Conservation (phyloP, 2,329 filamentous ascomycete species). For the Pestalotiopsis sp. region DNA sequence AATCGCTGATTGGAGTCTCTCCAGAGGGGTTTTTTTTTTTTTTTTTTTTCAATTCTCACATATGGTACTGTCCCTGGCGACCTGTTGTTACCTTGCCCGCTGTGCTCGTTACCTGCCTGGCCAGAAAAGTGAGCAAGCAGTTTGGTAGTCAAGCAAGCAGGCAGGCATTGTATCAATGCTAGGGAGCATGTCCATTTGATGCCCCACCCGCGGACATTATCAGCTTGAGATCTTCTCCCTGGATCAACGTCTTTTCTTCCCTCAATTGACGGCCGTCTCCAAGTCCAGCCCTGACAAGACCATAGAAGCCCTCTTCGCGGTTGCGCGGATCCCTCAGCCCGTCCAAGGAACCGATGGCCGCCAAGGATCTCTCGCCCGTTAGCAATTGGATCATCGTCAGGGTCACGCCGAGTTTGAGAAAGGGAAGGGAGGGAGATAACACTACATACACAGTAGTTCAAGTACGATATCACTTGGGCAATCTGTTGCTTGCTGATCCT, state of each 20-base stretch:
- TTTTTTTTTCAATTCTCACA: background rate
- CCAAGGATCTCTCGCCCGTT: background rate
- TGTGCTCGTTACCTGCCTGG: background rate
- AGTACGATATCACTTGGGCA: too few relatives aligned
- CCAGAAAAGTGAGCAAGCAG: background rate
- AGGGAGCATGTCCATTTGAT: background rate
- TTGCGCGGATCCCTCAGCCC: background rate
- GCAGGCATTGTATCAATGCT: background rate
- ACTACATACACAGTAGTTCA: background rate
- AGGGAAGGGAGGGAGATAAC: background rate
- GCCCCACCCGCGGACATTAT: conserved; percentile 1
- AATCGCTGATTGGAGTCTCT: background rate
- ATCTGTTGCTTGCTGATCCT: too few relatives aligned
- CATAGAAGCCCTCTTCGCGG: background rate
- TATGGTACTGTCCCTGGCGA: background rate
- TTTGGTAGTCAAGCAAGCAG: background rate
- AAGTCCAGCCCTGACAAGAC: background rate
- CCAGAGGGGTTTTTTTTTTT: background rate
- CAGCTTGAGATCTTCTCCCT: conserved; percentile 4
- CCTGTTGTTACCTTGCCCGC: background rate
- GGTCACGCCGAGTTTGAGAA: background rate
- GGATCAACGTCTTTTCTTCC: background rate
- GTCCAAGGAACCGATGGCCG: background rate
- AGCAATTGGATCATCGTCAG: background rate
- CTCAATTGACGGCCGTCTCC: background rate